Evolutionary conservation across 257 asterid species (phyloP).

Genomic region (Fraxinus cuspidata): DNA sequence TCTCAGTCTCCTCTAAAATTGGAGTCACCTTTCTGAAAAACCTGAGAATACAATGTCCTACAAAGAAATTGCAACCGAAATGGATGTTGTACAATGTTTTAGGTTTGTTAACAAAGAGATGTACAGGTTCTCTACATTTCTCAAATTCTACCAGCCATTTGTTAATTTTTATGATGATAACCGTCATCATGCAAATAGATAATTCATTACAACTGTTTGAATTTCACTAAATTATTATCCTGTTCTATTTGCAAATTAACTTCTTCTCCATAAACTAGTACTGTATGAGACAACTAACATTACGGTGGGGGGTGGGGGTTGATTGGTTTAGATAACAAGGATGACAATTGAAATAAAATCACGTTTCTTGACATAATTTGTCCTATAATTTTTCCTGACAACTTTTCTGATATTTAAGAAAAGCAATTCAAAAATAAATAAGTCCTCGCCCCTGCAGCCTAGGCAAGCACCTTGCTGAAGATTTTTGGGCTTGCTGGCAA

Average conservation of each 20-base stretch:
- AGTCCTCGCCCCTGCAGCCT: not conserved
- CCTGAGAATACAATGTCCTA: conserved; percentile 51
- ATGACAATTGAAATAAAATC: not conserved
- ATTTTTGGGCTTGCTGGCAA: not conserved
- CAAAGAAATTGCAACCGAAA: conserved; percentile 21
- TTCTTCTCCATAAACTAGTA: not conserved
- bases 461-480: not conserved
- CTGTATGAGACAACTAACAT: not conserved
- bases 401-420: not conserved
- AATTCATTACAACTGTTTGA: not conserved
- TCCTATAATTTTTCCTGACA: not conserved
- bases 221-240: not conserved
- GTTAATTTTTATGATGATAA: conserved; percentile 4
- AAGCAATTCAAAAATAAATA: not conserved
- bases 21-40: conserved; percentile 68
- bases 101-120: conserved; percentile 7
- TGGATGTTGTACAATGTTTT: conserved; percentile 17
- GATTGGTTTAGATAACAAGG: not conserved
- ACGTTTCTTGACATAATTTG: not conserved
- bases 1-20: conserved; percentile 67
- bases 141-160: not conserved
- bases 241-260: not conserved
- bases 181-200: conserved; percentile 12
- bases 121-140: conserved; percentile 5
- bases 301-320: not conserved